Percentiles rank a stretch among this genome's conserved stretches.
These are phyloP conservation scores for Harringtonia lauricola DNA, from an alignment of 2,329 filamentous ascomycete genomes.

Conservation along the genomic window DNA sequence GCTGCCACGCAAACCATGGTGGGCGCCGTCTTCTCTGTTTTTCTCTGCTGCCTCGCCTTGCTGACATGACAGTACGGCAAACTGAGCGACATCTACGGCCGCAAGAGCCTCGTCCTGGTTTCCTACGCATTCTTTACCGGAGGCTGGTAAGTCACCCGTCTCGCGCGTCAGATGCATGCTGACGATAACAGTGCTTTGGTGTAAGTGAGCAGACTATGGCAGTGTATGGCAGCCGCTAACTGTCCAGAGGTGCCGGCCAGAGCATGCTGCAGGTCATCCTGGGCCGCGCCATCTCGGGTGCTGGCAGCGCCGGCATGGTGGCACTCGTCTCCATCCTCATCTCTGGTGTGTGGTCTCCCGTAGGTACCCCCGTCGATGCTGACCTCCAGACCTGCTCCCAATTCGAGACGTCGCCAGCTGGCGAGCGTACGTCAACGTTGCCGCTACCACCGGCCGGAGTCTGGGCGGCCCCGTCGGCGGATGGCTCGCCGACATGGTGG, in stretches of 20 bases:
- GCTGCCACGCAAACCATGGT: conserved; percentile 43
- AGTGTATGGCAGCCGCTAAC: background rate
- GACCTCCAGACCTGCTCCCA: conserved; percentile 33
- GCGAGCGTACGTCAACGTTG: conserved; percentile 42
- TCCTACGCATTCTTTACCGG: conserved; percentile 39
- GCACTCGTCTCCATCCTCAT: conserved; percentile 40
- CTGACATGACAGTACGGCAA: conserved; percentile 33
- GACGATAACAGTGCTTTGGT: conserved; percentile 17
- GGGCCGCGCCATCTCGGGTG: conserved; percentile 39
- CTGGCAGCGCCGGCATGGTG: conserved; percentile 39
- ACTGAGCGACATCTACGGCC: conserved; percentile 46
- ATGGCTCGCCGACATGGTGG: conserved; percentile 47
- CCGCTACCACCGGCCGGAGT: conserved; percentile 38
- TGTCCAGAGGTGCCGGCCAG: conserved; percentile 27
- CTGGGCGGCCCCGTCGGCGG: conserved; percentile 47
- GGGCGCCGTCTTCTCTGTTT: conserved; percentile 15
- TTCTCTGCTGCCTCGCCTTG: background rate
- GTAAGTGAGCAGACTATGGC: conserved; percentile 12
- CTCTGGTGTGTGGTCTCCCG: conserved; percentile 27
- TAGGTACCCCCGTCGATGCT: background rate
- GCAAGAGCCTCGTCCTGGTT: conserved; percentile 35
- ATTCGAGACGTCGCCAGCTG: conserved; percentile 40
- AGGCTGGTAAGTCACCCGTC: conserved; percentile 26
- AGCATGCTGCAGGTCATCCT: conserved; percentile 37
- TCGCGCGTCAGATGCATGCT: background rate